Conservation (phyloP, 345 rosid species). For the Murraya paniculata region DNA sequence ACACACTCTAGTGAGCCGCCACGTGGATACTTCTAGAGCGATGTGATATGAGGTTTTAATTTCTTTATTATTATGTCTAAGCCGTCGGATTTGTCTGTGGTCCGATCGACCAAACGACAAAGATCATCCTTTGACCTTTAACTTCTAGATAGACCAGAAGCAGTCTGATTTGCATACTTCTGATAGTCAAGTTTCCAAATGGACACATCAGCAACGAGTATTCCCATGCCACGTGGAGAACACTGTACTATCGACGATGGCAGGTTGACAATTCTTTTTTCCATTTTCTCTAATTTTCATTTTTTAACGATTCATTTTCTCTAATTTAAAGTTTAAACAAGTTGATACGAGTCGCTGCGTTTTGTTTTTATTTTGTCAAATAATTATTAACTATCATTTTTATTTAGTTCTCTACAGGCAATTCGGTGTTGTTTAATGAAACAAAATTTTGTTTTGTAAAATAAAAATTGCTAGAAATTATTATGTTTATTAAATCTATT, state of each 20-base stretch:
- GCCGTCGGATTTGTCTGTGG: background rate
- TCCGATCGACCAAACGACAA: background rate
- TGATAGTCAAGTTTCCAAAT: background rate
- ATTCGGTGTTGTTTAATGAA: no score
- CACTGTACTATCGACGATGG: no score
- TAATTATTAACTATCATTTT: no score
- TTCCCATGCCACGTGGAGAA: background rate
- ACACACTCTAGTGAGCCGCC: background rate
- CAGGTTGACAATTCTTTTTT: background rate
- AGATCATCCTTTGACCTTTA: background rate
- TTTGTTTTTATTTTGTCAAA: no score
- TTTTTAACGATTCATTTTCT: no score
- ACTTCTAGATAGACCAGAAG: background rate
- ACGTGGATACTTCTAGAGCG: constrained; percentile 1
- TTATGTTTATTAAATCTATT: no score
- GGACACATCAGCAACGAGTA: background rate
- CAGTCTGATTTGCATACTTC: background rate
- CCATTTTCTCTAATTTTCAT: no score
- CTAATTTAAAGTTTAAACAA: no score
- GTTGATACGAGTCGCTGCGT: no score
- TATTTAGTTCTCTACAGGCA: background rate
- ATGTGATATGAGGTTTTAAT: background rate
- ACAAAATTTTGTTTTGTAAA: no score
- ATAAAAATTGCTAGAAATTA: no score
- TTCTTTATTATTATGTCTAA: background rate